phyloP scores from a whole-genome alignment of 148 eudicot genomes.

The Vaccinium vitisidaea region DNA sequence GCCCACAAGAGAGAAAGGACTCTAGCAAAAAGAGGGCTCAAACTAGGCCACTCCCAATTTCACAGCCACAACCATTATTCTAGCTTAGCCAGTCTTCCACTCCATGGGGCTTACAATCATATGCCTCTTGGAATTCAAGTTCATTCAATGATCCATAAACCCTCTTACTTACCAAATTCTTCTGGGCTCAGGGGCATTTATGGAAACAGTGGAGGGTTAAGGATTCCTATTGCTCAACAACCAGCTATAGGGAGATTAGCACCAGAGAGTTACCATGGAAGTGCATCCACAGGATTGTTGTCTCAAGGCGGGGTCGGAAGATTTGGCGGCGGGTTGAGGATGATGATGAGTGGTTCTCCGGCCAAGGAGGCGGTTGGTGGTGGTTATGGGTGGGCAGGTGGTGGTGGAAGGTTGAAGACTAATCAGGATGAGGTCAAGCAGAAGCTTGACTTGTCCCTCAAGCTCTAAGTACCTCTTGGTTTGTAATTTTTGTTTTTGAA shows the following conservation, averaged over 20 bases:
- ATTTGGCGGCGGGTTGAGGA: constrained; percentile 26
- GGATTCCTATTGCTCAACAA: constrained; percentile 61
- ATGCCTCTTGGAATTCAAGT: constrained; percentile 78
- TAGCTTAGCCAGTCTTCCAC: constrained; percentile 61
- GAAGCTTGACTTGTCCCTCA: constrained; percentile 65
- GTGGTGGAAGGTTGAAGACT: constrained; percentile 27
- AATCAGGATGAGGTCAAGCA: constrained; percentile 38
- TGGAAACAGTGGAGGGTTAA: constrained; percentile 60
- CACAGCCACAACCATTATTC: constrained; percentile 46
- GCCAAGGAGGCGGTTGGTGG: background rate
- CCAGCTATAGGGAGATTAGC: constrained; percentile 60
- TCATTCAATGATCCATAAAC: constrained; percentile 77
- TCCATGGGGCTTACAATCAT: constrained; percentile 52
- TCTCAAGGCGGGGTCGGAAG: constrained; percentile 39
- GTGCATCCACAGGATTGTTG: constrained; percentile 19
- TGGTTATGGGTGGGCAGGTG: constrained; percentile 41
- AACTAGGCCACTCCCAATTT: constrained; percentile 43
- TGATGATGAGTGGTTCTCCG: constrained; percentile 23
- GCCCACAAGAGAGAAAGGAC: constrained; percentile 83
- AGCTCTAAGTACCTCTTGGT: constrained; percentile 38
- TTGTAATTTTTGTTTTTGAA: background rate
- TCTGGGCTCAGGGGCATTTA: constrained; percentile 40
- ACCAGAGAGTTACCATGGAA: constrained; percentile 24
- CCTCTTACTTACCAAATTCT: constrained; percentile 32
- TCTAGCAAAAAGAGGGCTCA: constrained; percentile 53